These are phyloP conservation scores for Termitomyces sp. DNA, from an alignment of 768 basidiomycete species.

Conservation along the genomic window DNA sequence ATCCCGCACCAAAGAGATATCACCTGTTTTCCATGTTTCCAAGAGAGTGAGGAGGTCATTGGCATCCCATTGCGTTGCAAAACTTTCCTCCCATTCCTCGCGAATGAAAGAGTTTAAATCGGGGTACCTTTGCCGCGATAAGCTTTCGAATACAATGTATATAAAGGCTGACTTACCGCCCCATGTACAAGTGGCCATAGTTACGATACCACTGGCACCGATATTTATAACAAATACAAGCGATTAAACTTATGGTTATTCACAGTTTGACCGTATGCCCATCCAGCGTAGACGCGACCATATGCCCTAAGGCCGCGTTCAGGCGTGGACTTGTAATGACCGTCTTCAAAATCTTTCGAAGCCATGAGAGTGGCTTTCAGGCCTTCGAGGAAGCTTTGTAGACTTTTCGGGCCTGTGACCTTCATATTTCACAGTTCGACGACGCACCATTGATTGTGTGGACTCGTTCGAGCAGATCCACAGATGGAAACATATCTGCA, in stretches of 20 bases:
- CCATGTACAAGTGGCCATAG: conserved; percentile 36
- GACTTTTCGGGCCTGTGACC: not conserved
- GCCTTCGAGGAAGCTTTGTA: conserved; percentile 50
- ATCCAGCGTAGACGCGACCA: conserved; percentile 50
- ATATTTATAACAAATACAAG: not conserved
- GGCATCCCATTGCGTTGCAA: conserved; percentile 45
- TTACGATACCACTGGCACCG: conserved; percentile 48
- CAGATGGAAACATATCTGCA: conserved; percentile 48
- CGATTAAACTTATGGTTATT: conserved; percentile 9
- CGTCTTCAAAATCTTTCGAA: conserved; percentile 50
- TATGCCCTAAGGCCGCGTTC: conserved; percentile 51
- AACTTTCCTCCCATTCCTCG: conserved; percentile 45
- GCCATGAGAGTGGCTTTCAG: conserved; percentile 49
- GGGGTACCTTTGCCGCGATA: conserved; percentile 29
- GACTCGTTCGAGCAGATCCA: conserved; percentile 51
- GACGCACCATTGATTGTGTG: conserved; percentile 47
- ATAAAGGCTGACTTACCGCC: conserved; percentile 24
- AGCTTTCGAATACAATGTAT: not conserved
- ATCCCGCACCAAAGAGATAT: conserved; percentile 40
- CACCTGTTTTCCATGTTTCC: conserved; percentile 45
- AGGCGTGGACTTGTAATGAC: conserved; percentile 44
- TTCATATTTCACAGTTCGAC: not conserved
- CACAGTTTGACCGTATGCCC: conserved; percentile 55
- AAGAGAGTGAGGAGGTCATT: conserved; percentile 47
- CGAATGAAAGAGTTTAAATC: conserved; percentile 45